Evolutionary conservation across 78 protist species (phyloP), one percentile per base, ranked within the genome.

Genomic region (Dictyostelium purpureum): DNA sequence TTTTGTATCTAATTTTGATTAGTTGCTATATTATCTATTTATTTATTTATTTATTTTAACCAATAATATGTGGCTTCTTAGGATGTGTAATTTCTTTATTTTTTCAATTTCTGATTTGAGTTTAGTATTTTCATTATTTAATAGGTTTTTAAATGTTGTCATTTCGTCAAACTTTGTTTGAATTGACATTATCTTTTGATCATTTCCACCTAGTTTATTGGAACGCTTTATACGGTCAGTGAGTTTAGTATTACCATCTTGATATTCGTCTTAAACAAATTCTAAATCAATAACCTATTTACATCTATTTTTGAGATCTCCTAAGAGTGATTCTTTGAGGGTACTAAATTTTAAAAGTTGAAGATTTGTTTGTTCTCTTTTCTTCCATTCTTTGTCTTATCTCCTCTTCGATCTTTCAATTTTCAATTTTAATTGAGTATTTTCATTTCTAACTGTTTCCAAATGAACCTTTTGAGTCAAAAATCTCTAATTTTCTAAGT

Each of bases 231-330:
- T 45, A 42, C 92, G 51, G 31, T 85, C 92, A 18, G 67, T 57
- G 5, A 85, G 67, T 6, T 81, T 85, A 2, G 75, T 76, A 1
- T 47, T 59, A 28, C 92, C 31, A 73, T 90, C 95, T 65, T 74
- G 76, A 40, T 57, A 54, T 43, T 90, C 95, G 12, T 70, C 89
- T 37, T 79, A 42, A 1, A 57, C 85, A 79, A 90, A 75, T 43
- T 90, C 95, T 14, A 80, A 54, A 56, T 90, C 95, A 9, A 90
- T 90, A 6, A 90, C 95, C 63, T 90, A 67, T 42, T 81, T 89
- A 37, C 95, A 90, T 18, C 95, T 19, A 59, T 78, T 80, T 37
- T 90, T 89, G 11, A 90, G 21, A 54, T 90, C 95, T 21, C 87
- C 11, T 14, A 90, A 57, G n/a, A 90, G 63, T 1, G 94, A 49